Percentiles rank a stretch among this genome's conserved stretches.
Evolutionary conservation across 2,329 filamentous ascomycete species (phyloP).

Genomic region (Aspergillus neoniger): DNA sequence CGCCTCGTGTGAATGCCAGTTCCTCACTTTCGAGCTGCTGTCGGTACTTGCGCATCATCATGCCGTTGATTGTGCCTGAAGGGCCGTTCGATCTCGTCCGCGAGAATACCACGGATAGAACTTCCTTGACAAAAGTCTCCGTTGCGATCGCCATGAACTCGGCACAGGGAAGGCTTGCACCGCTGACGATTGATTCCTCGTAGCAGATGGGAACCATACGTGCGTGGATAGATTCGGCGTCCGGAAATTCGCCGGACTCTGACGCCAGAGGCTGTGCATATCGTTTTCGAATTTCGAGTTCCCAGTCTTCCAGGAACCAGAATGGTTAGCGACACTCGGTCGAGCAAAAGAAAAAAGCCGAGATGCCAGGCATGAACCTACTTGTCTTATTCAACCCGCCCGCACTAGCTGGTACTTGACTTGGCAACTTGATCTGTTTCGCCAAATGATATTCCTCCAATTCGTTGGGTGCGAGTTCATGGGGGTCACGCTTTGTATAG

Average conservation of each 20-base stretch:
- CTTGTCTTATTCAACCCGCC: slow-evolving; percentile 78
- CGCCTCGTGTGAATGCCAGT: slow-evolving; percentile 69
- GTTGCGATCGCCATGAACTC: slow-evolving; percentile 63
- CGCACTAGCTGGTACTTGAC: slow-evolving; percentile 68
- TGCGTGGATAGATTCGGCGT: slow-evolving; percentile 56
- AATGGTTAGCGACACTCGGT: slow-evolving; percentile 18
- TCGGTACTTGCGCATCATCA: slow-evolving; percentile 78
- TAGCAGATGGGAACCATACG: slow-evolving; percentile 68
- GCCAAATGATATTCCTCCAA: slow-evolving; percentile 49
- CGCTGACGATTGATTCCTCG: slow-evolving; percentile 61
- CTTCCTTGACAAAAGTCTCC: slow-evolving; percentile 65
- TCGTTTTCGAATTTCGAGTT: slow-evolving; percentile 65
- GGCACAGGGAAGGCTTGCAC: slow-evolving; percentile 55
- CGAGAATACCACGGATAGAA: slow-evolving; percentile 56
- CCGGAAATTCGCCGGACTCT: slow-evolving; percentile 65
- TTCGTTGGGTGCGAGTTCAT: slow-evolving; percentile 34
- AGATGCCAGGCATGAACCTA: slow-evolving; percentile 44
- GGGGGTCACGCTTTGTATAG: slow-evolving; percentile 37
- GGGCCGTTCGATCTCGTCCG: slow-evolving; percentile 59
- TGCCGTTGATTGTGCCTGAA: slow-evolving; percentile 67
- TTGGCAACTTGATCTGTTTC: slow-evolving; percentile 54
- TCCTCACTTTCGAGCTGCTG: slow-evolving; percentile 76
- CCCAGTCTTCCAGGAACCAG: slow-evolving; percentile 53
- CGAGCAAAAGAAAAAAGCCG: slow-evolving; percentile 11
- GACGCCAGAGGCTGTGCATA: slow-evolving; percentile 63